Evolutionary conservation across 2,329 filamentous ascomycete genomes (phyloP).

Genomic region (Paracoccidioides lutzii): DNA sequence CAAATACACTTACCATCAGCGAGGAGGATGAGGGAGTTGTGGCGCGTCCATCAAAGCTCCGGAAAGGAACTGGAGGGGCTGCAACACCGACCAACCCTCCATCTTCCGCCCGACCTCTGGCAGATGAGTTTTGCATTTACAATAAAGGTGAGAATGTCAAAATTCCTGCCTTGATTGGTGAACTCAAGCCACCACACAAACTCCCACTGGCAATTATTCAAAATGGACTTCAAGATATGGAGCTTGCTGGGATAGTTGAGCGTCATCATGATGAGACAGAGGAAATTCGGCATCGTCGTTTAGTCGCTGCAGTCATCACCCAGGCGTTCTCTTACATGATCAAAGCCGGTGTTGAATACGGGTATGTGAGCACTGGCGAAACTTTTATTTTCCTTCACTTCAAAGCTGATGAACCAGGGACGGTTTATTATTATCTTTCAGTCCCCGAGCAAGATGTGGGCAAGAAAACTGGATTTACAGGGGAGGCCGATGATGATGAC

Average conservation of each 20-base stretch:
- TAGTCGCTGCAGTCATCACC: slow-evolving; percentile 33
- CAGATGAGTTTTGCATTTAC: slow-evolving; percentile 26
- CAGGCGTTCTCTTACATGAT: slow-evolving; percentile 42
- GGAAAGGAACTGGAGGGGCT: slow-evolving; percentile 1
- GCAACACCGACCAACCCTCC: slow-evolving; percentile 4
- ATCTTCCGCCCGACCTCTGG: slow-evolving; percentile 13
- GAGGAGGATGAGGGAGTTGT: slow-evolving; percentile 1
- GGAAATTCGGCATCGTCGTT: slow-evolving; percentile 25
- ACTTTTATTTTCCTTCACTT: slow-evolving; percentile 34
- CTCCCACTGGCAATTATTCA: slow-evolving; percentile 32
- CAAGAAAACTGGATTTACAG: slow-evolving; percentile 12
- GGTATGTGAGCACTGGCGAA: slow-evolving; percentile 33
- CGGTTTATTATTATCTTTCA: slow-evolving; percentile 22
- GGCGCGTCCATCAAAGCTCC: slow-evolving; percentile 6
- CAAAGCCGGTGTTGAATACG: slow-evolving; percentile 32
- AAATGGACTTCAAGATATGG: slow-evolving; percentile 30
- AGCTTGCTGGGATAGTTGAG: slow-evolving; percentile 30
- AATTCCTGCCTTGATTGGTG: slow-evolving; percentile 20
- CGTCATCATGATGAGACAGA: slow-evolving; percentile 21
- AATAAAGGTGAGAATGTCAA: slow-evolving; percentile 15
- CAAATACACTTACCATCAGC: slow-evolving; percentile 7
- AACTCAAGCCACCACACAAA: slow-evolving; percentile 40
- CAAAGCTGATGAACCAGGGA: slow-evolving; percentile 16
- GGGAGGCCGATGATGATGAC: background rate
- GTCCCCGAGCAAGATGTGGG: slow-evolving; percentile 21